Percentiles rank a stretch among this genome's conserved stretches.
Evolutionary conservation across 768 basidiomycete genomes (phyloP).

Genomic region (Lactifluus subvellereus): DNA sequence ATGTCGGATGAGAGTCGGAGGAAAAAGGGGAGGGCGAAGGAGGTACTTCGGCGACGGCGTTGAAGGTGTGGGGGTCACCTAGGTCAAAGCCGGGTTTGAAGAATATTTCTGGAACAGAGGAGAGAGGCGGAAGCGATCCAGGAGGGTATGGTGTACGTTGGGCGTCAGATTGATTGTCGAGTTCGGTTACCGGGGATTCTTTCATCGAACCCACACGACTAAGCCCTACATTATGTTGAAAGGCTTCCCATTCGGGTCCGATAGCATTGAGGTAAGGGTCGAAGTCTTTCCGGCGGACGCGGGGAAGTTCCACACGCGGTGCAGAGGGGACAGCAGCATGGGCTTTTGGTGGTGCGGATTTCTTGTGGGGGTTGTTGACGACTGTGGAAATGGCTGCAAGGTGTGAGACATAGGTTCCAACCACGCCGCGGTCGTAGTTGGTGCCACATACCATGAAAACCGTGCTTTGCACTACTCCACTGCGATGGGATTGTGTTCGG

Average conservation of each 20-base stretch:
- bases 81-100: slow-evolving; percentile 77
- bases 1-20: slow-evolving; percentile 17
- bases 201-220: slow-evolving; percentile 33
- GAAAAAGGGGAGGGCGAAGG: slow-evolving; percentile 6
- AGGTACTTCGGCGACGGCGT: slow-evolving; percentile 56
- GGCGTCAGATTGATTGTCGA: slow-evolving; percentile 17
- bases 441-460: slow-evolving; percentile 71
- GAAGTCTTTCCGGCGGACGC: slow-evolving; percentile 78
- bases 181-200: slow-evolving; percentile 19
- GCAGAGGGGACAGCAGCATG: slow-evolving; percentile 74
- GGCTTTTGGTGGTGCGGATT: slow-evolving; percentile 80
- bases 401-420: background rate
- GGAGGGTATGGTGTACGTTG: slow-evolving; percentile 31
- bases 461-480: slow-evolving; percentile 79
- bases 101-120: slow-evolving; percentile 74
- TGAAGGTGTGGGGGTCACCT: slow-evolving; percentile 70
- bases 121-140: slow-evolving; percentile 57
- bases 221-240: slow-evolving; percentile 43
- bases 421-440: background rate
- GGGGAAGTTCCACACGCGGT: slow-evolving; percentile 68
- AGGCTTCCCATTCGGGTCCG: slow-evolving; percentile 70
- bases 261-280: slow-evolving; percentile 74
- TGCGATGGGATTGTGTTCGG: slow-evolving; percentile 48
- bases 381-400: slow-evolving; percentile 85
- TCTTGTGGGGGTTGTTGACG: slow-evolving; percentile 83